phyloP scores from a whole-genome alignment of 768 basidiomycete species.

The Imleria badia region DNA sequence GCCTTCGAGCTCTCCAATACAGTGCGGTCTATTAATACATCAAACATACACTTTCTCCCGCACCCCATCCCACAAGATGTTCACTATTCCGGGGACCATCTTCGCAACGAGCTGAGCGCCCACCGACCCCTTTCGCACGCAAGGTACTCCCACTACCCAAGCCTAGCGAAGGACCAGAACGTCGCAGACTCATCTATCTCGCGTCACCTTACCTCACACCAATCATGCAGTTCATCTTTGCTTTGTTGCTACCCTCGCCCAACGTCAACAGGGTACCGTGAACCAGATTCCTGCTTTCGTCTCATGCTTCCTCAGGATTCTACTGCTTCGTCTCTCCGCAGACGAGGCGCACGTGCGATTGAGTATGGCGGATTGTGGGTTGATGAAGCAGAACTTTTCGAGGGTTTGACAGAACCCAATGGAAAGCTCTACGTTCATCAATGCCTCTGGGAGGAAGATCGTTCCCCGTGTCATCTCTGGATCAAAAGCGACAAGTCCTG shows the following conservation, averaged over 20 bases:
- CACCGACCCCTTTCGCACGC: not conserved
- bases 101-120: not conserved
- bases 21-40: not conserved
- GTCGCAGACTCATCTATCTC: not conserved
- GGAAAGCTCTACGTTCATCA: constrained; percentile 4
- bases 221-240: not conserved
- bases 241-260: not conserved
- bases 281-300: no score
- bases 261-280: not conserved
- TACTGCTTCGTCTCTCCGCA: not conserved
- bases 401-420: not conserved
- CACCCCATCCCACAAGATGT: not conserved
- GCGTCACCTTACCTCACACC: not conserved
- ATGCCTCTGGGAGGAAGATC: constrained; percentile 15
- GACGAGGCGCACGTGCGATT: constrained; percentile 1
- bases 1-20: not conserved
- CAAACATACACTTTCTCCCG: no score
- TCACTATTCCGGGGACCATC: no score
- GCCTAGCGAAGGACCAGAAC: not conserved
- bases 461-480: constrained; percentile 13
- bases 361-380: constrained; percentile 7
- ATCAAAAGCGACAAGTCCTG: constrained; percentile 15
- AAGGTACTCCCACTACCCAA: not conserved
- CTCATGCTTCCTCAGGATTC: not conserved
- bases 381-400: constrained; percentile 13